Evolutionary conservation across 331 rosid species (phyloP).

Genomic region (Ulmus americana): DNA sequence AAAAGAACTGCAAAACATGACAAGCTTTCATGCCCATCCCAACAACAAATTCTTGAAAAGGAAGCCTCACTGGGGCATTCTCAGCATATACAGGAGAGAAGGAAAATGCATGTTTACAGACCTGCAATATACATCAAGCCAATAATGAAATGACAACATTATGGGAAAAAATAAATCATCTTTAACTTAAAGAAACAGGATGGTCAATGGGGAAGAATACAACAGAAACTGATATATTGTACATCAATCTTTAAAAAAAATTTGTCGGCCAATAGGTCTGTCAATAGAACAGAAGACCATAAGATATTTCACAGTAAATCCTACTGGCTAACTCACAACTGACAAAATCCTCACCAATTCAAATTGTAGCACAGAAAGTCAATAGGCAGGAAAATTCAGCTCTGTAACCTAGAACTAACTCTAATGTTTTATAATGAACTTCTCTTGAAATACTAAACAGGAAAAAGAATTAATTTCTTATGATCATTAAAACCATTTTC

Average conservation of each 20-base stretch:
- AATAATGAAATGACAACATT: not conserved
- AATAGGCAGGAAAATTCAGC: not conserved
- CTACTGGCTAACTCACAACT: not conserved
- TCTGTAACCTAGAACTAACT: not conserved
- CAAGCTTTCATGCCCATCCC: constrained; percentile 99
- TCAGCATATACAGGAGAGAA: constrained; percentile 97
- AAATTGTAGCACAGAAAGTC: not conserved
- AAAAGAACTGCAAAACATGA: constrained; percentile 82
- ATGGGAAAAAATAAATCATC: not conserved
- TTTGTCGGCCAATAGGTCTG: not conserved
- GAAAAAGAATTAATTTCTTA: not conserved
- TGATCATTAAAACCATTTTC: not conserved
- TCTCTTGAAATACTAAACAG: not conserved
- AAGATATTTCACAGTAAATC: not conserved
- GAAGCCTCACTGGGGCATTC: constrained; percentile 95
- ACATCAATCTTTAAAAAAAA: no score
- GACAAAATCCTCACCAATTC: not conserved
- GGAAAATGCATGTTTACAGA: constrained; percentile 94
- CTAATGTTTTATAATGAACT: not conserved
- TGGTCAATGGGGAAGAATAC: not conserved
- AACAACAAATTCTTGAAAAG: constrained; percentile 92
- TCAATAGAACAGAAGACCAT: not conserved
- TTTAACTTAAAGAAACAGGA: not conserved
- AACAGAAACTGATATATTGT: not conserved
- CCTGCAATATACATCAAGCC: constrained; percentile 45